Percentiles rank a stretch among this genome's conserved stretches.
phyloP scores from a whole-genome alignment of 495 filamentous ascomycete genomes.

The Penicillium robsamsonii region DNA sequence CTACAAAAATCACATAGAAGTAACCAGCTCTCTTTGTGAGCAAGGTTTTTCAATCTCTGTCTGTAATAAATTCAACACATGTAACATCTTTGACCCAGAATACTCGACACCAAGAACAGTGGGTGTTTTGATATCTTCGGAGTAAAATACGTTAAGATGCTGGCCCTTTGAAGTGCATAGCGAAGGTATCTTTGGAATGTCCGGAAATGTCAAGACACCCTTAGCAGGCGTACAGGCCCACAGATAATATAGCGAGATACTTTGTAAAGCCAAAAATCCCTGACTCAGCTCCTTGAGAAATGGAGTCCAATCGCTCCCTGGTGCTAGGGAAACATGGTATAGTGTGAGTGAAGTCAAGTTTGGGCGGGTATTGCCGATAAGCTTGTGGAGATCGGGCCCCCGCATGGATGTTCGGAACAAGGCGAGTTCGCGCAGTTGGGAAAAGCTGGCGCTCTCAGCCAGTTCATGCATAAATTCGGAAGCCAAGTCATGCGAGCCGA shows the following conservation, averaged over 20 bases:
- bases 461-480: slow-evolving; percentile 32
- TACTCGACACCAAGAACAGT: slow-evolving; percentile 27
- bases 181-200: slow-evolving; percentile 16
- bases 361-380: slow-evolving; percentile 15
- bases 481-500: slow-evolving; percentile 28
- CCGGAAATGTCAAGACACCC: slow-evolving; percentile 22
- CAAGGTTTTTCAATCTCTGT: neutral
- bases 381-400: slow-evolving; percentile 17
- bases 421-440: slow-evolving; percentile 23
- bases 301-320: slow-evolving; percentile 19
- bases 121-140: slow-evolving; percentile 18
- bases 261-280: slow-evolving; percentile 12
- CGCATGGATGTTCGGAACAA: slow-evolving; percentile 23
- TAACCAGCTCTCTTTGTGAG: neutral
- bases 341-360: slow-evolving; percentile 20
- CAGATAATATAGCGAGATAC: slow-evolving; percentile 27
- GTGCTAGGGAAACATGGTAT: slow-evolving; percentile 22
- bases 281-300: slow-evolving; percentile 19
- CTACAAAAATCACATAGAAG: neutral
- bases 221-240: slow-evolving; percentile 22
- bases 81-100: slow-evolving; percentile 24
- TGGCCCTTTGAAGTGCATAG: slow-evolving; percentile 13
- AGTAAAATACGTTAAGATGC: slow-evolving; percentile 21
- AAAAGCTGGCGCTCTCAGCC: slow-evolving; percentile 20
- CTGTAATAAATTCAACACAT: slow-evolving; percentile 22